Conservation (phyloP, 148 eudicot genomes). For the Silene uniflora region DNA sequence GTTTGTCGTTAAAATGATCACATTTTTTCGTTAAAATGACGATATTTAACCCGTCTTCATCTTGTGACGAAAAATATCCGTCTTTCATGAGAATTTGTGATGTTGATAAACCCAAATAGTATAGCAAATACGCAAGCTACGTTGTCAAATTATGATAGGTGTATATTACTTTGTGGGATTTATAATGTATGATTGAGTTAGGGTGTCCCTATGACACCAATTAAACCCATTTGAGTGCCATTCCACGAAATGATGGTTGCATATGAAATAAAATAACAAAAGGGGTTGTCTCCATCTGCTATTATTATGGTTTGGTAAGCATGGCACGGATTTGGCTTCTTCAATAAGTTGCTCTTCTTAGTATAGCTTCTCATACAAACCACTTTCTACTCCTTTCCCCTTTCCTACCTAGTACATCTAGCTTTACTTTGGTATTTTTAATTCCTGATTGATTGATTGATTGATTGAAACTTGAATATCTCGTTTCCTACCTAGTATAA, state of each 20-base stretch:
- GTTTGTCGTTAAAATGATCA: too few relatives aligned
- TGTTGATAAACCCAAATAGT: too few relatives aligned
- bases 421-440: too few relatives aligned
- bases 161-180: neutral
- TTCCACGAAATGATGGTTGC: neutral
- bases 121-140: neutral
- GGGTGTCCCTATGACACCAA: neutral
- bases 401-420: neutral
- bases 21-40: too few relatives aligned
- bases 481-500: too few relatives aligned
- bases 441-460: too few relatives aligned
- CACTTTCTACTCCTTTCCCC: neutral
- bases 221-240: slow-evolving; percentile 8
- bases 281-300: neutral
- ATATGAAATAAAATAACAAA: neutral
- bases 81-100: too few relatives aligned
- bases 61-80: too few relatives aligned
- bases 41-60: too few relatives aligned
- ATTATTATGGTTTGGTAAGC: slow-evolving; percentile 13
- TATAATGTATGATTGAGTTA: slow-evolving; percentile 2
- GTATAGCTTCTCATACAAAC: neutral
- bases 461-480: too few relatives aligned
- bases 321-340: slow-evolving; percentile 13
- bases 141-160: slow-evolving; percentile 11
- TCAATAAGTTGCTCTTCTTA: slow-evolving; percentile 5